Base-by-base conservation (phyloP, 257 asterid genomes). In the Cynanchum wilfordii region DNA sequence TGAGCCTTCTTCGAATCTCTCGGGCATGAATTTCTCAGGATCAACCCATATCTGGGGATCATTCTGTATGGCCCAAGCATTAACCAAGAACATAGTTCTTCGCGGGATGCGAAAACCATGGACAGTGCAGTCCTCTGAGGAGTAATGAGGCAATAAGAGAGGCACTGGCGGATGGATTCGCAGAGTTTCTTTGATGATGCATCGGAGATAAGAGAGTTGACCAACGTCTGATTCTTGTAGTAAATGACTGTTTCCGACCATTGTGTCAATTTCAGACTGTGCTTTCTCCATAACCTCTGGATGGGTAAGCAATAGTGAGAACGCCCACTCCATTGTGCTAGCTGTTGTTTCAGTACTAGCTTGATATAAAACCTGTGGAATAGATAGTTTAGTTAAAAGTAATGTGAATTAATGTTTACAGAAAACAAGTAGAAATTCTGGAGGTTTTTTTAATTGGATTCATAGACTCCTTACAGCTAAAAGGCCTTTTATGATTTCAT, bases 121-220 rank as follows among this genome's bases (percentile, higher is more conserved):
- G 1, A 92, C 87, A 0, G 57, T 70, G 86, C 97, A 92, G 30
- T 79, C 90, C 1, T 76, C 50, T 0, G 89, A 87, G 1, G 96
- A 82, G 54, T 84, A 80, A 50, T 88, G 97, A 20, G 95, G 95
- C 51, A 82, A 73, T 27, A 89, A 79, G n/a, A 92, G 36, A 1
- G 96, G 95, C 7, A 71, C 87, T 1, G 78, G 80, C 1, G 96
- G 97, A 65, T 73, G 84, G 76, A 89, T 42, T 2, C 96, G 84
- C 20, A 89, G 51, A 4, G 96, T 86, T 56, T 91, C 96, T 19
- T 76, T 79, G 30, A 91, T 82, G 72, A 89, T 78, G 66, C 86
- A 82, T 0, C 59, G 78, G 71, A 92, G 78, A 52, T 86, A 88
- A 5, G 90, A 87, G 1, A 92, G 87, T 0, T 70, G 72, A 42